These are phyloP conservation scores for Fomes fomentarius DNA, from an alignment of 1,284 basidiomycete species.

Conservation along the genomic window DNA sequence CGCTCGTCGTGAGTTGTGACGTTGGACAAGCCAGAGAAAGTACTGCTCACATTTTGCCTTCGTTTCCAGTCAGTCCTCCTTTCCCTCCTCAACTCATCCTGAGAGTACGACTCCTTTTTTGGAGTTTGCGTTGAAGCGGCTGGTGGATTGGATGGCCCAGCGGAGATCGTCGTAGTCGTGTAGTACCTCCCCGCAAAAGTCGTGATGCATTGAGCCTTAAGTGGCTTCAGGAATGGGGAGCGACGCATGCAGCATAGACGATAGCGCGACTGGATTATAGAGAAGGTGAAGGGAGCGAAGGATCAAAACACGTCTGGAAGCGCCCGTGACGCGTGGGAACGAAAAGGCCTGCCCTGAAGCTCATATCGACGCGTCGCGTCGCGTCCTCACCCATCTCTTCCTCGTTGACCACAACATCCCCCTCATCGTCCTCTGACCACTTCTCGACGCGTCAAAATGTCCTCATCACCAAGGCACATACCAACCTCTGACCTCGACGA, in stretches of 20 bases:
- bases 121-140: not conserved
- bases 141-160: slow-evolving; percentile 9
- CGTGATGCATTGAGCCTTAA: not conserved
- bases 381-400: slow-evolving; percentile 5
- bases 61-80: slow-evolving; percentile 78
- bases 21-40: slow-evolving; percentile 7
- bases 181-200: slow-evolving; percentile 1
- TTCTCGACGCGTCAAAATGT: slow-evolving; percentile 45
- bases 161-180: slow-evolving; percentile 6
- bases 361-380: slow-evolving; percentile 26
- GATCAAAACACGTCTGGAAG: not conserved
- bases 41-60: slow-evolving; percentile 60
- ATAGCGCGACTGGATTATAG: not conserved
- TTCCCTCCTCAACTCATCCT: slow-evolving; percentile 33
- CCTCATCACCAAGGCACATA: slow-evolving; percentile 70
- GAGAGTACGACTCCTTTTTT: not conserved
- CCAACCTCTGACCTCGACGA: slow-evolving; percentile 63
- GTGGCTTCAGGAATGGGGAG: not conserved
- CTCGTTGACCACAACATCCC: not conserved
- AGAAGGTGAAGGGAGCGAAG: not conserved
- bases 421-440: not conserved
- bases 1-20: too few relatives aligned
- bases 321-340: slow-evolving; percentile 14
- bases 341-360: slow-evolving; percentile 27
- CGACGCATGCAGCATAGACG: slow-evolving; percentile 4